These are phyloP conservation scores for Plasmodium gallinaceum DNA, from an alignment of 169 alveolate genomes.

Conservation along the genomic window DNA sequence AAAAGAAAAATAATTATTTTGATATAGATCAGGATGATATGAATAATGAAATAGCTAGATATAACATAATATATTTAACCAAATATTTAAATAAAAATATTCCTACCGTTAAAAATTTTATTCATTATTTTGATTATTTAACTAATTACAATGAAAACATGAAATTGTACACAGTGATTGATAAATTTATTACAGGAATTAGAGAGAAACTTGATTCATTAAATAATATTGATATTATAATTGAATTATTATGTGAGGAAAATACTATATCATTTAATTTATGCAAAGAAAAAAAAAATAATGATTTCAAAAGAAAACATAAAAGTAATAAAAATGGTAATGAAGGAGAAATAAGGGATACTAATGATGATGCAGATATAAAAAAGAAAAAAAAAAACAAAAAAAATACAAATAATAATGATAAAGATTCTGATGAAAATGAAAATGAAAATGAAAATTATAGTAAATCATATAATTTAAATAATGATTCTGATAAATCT, in stretches of 20 bases:
- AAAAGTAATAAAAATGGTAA: not conserved
- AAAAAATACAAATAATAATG: not conserved
- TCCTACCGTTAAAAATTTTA: constrained; percentile 75
- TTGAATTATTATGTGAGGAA: constrained; percentile 60
- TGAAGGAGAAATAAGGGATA: not conserved
- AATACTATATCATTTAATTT: not conserved
- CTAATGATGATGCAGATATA: too few species aligned
- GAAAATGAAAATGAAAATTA: not conserved
- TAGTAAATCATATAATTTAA: not conserved
- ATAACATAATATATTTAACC: constrained; percentile 47
- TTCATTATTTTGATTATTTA: constrained; percentile 75
- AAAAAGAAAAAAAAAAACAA: not conserved
- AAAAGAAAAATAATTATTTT: constrained; percentile 55
- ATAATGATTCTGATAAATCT: not conserved
- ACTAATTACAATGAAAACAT: constrained; percentile 70
- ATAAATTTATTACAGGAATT: constrained; percentile 55
- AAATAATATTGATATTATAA: constrained; percentile 32
- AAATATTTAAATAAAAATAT: constrained; percentile 68
- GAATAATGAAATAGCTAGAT: constrained; percentile 55
- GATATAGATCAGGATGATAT: constrained; percentile 60
- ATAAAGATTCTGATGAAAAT: not conserved
- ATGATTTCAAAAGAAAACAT: not conserved
- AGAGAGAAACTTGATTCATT: constrained; percentile 63
- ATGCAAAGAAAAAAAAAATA: not conserved
- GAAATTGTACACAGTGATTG: constrained; percentile 67